Conservation (phyloP, 2,329 filamentous ascomycete genomes). For the Colletotrichum liriopes region DNA sequence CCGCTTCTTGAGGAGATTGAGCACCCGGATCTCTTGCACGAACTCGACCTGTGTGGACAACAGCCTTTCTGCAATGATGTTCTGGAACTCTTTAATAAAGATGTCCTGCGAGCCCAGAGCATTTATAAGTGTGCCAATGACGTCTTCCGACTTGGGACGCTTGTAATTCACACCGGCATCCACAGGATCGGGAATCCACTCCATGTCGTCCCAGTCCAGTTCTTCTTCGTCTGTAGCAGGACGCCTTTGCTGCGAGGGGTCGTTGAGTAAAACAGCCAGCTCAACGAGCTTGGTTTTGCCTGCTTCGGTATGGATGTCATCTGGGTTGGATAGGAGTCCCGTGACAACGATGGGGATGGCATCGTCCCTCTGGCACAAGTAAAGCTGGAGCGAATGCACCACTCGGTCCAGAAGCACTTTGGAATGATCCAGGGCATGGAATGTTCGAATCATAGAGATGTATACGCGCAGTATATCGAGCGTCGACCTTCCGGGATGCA, state of each 20-base stretch:
- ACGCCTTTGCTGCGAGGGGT: slow-evolving; percentile 69
- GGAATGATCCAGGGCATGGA: slow-evolving; percentile 82
- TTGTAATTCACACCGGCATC: slow-evolving; percentile 95
- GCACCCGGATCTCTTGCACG: slow-evolving; percentile 84
- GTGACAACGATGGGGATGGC: slow-evolving; percentile 84
- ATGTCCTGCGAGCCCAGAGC: slow-evolving; percentile 91
- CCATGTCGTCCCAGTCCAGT: slow-evolving; percentile 92
- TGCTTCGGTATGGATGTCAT: slow-evolving; percentile 59
- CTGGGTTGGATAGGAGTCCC: slow-evolving; percentile 77
- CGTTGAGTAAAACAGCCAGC: slow-evolving; percentile 76
- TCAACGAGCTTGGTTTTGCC: slow-evolving; percentile 73
- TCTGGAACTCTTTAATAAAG: slow-evolving; percentile 95
- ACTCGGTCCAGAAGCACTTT: slow-evolving; percentile 84
- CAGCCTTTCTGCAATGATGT: slow-evolving; percentile 88
- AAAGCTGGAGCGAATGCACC: slow-evolving; percentile 80
- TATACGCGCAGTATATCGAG: slow-evolving; percentile 83
- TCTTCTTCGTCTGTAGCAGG: slow-evolving; percentile 75
- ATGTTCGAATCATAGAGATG: slow-evolving; percentile 84
- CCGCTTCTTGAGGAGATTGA: slow-evolving; percentile 89
- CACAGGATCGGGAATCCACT: slow-evolving; percentile 92
- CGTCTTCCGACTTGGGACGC: slow-evolving; percentile 88
- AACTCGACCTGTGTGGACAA: slow-evolving; percentile 78
- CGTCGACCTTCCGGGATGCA: slow-evolving; percentile 84
- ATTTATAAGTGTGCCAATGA: slow-evolving; percentile 90
- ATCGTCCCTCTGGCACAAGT: slow-evolving; percentile 83